phyloP scores from a whole-genome alignment of 2,329 filamentous ascomycete genomes.

The Fusarium aywerte region DNA sequence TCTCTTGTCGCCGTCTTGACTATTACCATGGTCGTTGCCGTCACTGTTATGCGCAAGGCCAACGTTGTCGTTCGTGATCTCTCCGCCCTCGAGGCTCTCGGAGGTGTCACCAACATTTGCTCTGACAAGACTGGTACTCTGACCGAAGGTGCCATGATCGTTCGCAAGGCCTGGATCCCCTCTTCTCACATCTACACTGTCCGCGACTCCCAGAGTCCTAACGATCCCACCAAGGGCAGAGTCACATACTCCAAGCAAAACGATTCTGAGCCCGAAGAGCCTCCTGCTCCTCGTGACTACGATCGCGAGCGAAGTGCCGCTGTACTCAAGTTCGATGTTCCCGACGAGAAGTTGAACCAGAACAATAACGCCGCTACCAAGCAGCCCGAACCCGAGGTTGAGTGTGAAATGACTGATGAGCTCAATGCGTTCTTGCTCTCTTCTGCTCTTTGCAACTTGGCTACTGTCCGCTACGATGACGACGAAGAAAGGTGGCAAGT shows the following conservation, averaged over 20 bases:
- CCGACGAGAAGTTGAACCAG: constrained; percentile 63
- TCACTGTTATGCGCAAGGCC: constrained; percentile 71
- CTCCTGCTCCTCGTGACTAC: constrained; percentile 63
- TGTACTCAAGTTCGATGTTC: constrained; percentile 71
- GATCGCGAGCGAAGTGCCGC: constrained; percentile 69
- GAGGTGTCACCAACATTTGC: constrained; percentile 77
- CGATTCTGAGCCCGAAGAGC: constrained; percentile 48
- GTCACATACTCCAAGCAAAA: constrained; percentile 59
- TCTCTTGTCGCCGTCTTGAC: constrained; percentile 75
- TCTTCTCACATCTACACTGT: constrained; percentile 67
- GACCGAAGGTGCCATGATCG: constrained; percentile 76
- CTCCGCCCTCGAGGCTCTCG: constrained; percentile 74
- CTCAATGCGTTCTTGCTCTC: constrained; percentile 64
- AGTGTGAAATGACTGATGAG: constrained; percentile 61
- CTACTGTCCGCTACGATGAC: constrained; percentile 67
- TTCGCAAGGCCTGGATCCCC: constrained; percentile 73
- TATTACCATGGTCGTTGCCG: constrained; percentile 75
- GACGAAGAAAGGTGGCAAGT: constrained; percentile 71
- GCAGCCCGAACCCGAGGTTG: constrained; percentile 48
- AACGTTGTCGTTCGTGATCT: constrained; percentile 74
- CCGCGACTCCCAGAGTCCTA: constrained; percentile 69
- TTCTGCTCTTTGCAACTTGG: constrained; percentile 72
- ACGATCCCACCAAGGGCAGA: constrained; percentile 68
- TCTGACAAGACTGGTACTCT: constrained; percentile 79
- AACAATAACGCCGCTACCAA: constrained; percentile 44